Evolutionary conservation across 1,284 basidiomycete genomes (phyloP).

Genomic region (Rhizopogon parksii): DNA sequence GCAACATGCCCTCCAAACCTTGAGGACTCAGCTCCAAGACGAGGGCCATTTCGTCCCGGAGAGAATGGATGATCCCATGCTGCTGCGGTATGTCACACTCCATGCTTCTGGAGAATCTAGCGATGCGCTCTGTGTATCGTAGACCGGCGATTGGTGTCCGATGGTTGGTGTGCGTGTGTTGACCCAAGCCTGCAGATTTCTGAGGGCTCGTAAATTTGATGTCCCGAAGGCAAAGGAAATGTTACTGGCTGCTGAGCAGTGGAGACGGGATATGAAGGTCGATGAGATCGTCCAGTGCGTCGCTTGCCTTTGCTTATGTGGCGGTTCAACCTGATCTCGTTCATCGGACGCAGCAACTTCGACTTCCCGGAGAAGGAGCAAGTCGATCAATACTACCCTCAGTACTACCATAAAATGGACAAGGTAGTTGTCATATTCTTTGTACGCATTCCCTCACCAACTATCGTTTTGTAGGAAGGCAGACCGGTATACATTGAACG

Average conservation of each 20-base stretch:
- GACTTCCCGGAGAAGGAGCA: constrained; percentile 80
- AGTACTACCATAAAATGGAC: constrained; percentile 96
- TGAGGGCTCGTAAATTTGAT: constrained; percentile 93
- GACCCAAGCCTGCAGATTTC: constrained; percentile 48
- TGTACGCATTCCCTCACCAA: background rate
- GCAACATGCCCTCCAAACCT: constrained; percentile 63
- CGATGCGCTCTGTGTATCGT: background rate
- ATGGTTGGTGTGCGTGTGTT: constrained; percentile 5
- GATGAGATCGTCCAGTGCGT: constrained; percentile 81
- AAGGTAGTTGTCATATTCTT: constrained; percentile 45
- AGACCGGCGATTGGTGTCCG: background rate
- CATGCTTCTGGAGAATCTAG: constrained; percentile 2
- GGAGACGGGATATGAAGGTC: constrained; percentile 86
- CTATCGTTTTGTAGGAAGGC: constrained; percentile 61
- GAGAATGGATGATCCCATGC: constrained; percentile 73
- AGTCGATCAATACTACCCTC: constrained; percentile 92
- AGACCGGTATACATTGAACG: constrained; percentile 94
- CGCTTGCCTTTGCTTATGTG: constrained; percentile 2
- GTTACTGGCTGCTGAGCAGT: constrained; percentile 80
- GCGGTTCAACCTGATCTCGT: background rate
- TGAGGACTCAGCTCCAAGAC: constrained; percentile 62
- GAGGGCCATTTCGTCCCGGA: constrained; percentile 59
- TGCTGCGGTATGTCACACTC: constrained; percentile 54
- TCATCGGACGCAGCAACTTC: constrained; percentile 58
- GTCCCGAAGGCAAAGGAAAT: constrained; percentile 77